phyloP scores from a whole-genome alignment of 495 filamentous ascomycete species.

The Xylaria telfairii region DNA sequence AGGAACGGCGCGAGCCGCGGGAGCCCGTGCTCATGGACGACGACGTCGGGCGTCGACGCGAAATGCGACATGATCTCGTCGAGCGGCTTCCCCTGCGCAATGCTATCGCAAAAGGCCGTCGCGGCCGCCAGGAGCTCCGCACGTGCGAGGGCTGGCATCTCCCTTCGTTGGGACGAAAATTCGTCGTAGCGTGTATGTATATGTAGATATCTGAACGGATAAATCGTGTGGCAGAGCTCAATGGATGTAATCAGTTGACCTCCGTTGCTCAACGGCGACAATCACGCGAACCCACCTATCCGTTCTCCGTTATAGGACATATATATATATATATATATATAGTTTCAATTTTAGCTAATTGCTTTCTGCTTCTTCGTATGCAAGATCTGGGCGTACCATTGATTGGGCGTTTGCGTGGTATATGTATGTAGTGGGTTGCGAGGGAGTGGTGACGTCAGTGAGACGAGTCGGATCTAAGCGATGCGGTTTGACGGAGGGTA shows the following conservation, averaged over 20 bases:
- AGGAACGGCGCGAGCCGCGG: constrained; percentile 60
- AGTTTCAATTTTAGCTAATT: neutral
- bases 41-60: constrained; percentile 28
- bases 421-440: neutral
- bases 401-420: neutral
- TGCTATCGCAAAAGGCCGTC: constrained; percentile 52
- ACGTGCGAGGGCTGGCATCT: constrained; percentile 32
- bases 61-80: constrained; percentile 56
- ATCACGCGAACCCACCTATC: too few relatives aligned
- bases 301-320: too few relatives aligned
- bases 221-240: too few relatives aligned
- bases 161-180: too few relatives aligned
- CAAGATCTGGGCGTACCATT: neutral
- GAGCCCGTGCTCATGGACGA: constrained; percentile 64
- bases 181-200: too few relatives aligned
- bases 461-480: neutral
- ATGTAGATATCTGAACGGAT: too few relatives aligned
- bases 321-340: neutral
- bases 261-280: too few relatives aligned
- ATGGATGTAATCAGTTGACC: too few relatives aligned
- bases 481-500: neutral
- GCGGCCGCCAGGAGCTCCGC: constrained; percentile 50
- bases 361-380: neutral
- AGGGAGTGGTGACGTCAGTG: constrained; percentile 6
- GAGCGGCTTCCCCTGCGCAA: constrained; percentile 44